Percentiles rank a stretch among this genome's conserved stretches.
phyloP scores from a whole-genome alignment of 129 eudicot species.

The Centaurea solstitialis region DNA sequence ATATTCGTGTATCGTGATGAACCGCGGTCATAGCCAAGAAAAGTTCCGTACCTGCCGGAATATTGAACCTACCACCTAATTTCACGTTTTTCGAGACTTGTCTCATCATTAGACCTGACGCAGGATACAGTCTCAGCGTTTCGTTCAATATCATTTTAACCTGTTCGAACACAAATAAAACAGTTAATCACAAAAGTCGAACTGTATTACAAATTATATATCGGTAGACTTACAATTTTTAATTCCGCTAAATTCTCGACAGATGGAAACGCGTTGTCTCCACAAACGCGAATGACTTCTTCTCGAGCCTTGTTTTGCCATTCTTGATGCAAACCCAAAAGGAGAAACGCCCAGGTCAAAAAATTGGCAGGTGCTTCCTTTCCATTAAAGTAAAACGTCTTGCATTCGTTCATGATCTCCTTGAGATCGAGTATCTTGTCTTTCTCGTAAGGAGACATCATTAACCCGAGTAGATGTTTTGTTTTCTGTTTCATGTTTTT shows the following conservation, averaged over 20 bases:
- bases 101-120: conserved; percentile 28
- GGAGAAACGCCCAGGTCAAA: conserved; percentile 49
- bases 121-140: conserved; percentile 53
- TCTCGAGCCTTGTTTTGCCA: conserved; percentile 56
- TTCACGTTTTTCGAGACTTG: conserved; percentile 24
- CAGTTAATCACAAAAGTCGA: background rate
- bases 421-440: conserved; percentile 32
- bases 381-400: conserved; percentile 57
- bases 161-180: conserved; percentile 15
- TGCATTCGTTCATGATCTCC: conserved; percentile 57
- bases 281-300: conserved; percentile 41
- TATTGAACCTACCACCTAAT: conserved; percentile 25
- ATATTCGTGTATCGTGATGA: conserved; percentile 41
- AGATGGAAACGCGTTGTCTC: conserved; percentile 27
- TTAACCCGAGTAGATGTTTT: conserved; percentile 48
- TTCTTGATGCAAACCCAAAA: conserved; percentile 49
- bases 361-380: conserved; percentile 51
- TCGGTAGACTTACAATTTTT: conserved; percentile 29
- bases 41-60: conserved; percentile 32
- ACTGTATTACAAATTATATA: background rate
- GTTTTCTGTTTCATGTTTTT: conserved; percentile 27
- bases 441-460: conserved; percentile 54
- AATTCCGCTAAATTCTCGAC: conserved; percentile 34
- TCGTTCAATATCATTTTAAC: conserved; percentile 44
- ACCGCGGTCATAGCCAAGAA: conserved; percentile 34